Base-by-base conservation (phyloP, 169 alveolate species). In the Plasmodium inui region DNA sequence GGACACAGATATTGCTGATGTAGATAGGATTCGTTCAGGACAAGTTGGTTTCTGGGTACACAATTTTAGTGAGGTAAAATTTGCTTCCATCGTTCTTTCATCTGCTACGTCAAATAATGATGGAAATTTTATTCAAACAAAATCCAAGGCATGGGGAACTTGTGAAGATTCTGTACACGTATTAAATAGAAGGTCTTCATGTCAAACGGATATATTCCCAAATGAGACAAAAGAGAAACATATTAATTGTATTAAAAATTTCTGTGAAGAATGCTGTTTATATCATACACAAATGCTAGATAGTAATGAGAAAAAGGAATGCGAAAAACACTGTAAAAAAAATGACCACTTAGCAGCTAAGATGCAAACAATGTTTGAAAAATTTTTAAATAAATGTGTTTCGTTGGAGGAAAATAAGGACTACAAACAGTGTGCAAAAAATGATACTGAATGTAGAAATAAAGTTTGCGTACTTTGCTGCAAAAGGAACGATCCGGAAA, bases 201-300 rank as follows among this genome's bases (percentile, higher is more conserved):
- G 97, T 86, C 95, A 94, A 57, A 89, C 94, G 28, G 91, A 80
- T 53, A 89, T 89, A 67, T 81, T 91, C 71, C 95, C 95, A 84
- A 94, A 84, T 92, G 95, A 95, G 30, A 90, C 94, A 80, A 80
- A 86, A 82, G 95, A 92, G 19, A 88, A 93, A 57, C 93, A 93
- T 57, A 83, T 83, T 57, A 84, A 73, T 71, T 96, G 97, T 85
- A 85, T 95, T 22, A 92, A 82, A 67, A 92, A 93, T 81, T 96
- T 95, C 41, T 96, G 97, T 81, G 82, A 90, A 50, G 96, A 95
- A 73, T 96, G 97, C 71, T 96, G 97, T 92, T 41, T 83, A 34
- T 92, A 96, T 86, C 97, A 96, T 88, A 95, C 97, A 22, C 80
- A 76, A 94, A 74, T 96, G 57, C 92, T 96, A 7, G 97, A 96